phyloP scores from a whole-genome alignment of 768 basidiomycete genomes.

The Multifurca ochricompacta region DNA sequence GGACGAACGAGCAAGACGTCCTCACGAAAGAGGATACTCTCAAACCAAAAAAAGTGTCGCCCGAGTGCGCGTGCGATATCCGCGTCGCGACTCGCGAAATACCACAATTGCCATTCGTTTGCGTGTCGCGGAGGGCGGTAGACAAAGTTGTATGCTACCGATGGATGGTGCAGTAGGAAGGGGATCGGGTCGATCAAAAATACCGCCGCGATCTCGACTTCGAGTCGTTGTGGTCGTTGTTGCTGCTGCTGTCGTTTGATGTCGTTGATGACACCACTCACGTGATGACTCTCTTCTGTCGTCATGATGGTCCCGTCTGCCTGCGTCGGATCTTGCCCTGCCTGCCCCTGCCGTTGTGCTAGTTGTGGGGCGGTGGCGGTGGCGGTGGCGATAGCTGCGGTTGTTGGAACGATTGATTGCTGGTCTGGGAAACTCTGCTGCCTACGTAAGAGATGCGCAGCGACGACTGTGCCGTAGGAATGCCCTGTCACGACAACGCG shows the following conservation, averaged over 20 bases:
- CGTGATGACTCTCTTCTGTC: background rate
- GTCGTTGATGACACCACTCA: background rate
- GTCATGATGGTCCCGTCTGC: background rate
- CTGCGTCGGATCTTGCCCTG: background rate
- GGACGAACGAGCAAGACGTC: constrained; percentile 33
- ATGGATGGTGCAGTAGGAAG: constrained; percentile 52
- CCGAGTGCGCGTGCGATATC: constrained; percentile 52
- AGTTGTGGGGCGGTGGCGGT: background rate
- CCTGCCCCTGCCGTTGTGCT: background rate
- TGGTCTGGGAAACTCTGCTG: constrained; percentile 17
- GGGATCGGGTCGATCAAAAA: constrained; percentile 61
- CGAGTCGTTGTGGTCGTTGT: constrained; percentile 26
- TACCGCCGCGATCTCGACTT: constrained; percentile 38
- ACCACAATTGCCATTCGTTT: constrained; percentile 63
- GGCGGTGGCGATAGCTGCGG: background rate
- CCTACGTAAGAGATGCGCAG: constrained; percentile 43
- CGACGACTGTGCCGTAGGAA: constrained; percentile 55
- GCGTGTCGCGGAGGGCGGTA: constrained; percentile 45
- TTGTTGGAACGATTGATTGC: constrained; percentile 5
- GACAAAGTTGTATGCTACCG: constrained; percentile 59
- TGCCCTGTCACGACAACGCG: constrained; percentile 44
- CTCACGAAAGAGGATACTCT: constrained; percentile 53
- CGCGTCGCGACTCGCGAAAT: constrained; percentile 55
- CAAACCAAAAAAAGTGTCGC: constrained; percentile 60
- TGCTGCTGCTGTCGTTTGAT: too few relatives aligned